A percentile compares a stretch with the other conserved stretches of the same genome.
phyloP scores from a whole-genome alignment of 1,284 basidiomycete genomes.

The Neonothopanus nambi region DNA sequence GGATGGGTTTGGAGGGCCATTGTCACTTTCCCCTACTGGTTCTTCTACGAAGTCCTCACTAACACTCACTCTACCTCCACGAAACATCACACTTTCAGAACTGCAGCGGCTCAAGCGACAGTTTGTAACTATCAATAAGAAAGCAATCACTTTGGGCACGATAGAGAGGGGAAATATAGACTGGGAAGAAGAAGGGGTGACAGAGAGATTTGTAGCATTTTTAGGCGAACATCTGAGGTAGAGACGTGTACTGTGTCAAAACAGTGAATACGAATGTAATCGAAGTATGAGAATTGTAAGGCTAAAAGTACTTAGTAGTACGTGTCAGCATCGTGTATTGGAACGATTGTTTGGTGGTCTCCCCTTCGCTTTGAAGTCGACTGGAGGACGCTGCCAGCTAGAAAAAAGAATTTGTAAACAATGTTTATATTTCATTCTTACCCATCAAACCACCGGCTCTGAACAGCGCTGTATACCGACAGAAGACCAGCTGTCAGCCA shows the following conservation, averaged over 20 bases:
- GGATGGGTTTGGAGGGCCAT: constrained; percentile 50
- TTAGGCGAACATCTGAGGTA: constrained; percentile 71
- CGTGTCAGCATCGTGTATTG: no score
- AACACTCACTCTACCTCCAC: constrained; percentile 60
- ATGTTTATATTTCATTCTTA: no score
- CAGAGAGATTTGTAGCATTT: constrained; percentile 75
- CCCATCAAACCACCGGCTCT: no score
- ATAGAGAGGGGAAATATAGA: constrained; percentile 75
- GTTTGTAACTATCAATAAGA: constrained; percentile 85
- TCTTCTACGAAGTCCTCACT: constrained; percentile 34
- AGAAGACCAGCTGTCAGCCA: no score
- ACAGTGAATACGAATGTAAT: background rate
- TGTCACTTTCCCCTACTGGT: constrained; percentile 44
- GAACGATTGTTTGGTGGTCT: no score
- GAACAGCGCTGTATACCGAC: no score
- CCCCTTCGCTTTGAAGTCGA: no score
- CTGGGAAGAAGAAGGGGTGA: constrained; percentile 77
- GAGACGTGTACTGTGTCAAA: no score
- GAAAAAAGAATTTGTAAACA: no score
- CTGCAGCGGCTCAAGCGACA: constrained; percentile 86
- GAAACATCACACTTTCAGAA: constrained; percentile 78
- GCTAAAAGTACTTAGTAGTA: no score
- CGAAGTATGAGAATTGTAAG: no score
- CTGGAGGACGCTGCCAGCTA: no score
- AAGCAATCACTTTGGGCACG: constrained; percentile 84